Conservation (phyloP, 805 yeast genomes). For the Teunomyces cretensis region DNA sequence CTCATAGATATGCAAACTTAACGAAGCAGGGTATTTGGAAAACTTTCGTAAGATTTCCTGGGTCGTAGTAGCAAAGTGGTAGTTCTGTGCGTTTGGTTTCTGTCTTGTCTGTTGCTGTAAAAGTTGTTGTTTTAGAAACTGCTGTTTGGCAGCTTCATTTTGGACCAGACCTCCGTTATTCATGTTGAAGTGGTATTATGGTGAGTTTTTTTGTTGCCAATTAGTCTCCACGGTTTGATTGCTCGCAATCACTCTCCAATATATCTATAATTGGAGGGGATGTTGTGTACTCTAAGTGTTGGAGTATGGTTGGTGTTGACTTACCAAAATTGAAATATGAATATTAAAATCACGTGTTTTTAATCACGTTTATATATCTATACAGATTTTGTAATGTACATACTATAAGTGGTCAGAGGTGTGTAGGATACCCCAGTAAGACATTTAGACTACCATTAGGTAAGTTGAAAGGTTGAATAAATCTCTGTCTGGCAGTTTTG, state of each 20-base stretch:
- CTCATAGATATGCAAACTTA: constrained; percentile 88
- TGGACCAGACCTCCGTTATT: constrained; percentile 2
- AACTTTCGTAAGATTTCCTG: constrained; percentile 76
- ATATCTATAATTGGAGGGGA: neutral
- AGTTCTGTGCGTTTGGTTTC: constrained; percentile 30
- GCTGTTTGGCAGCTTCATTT: constrained; percentile 22
- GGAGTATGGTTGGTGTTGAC: neutral
- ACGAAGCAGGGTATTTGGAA: constrained; percentile 72
- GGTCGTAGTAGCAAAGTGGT: constrained; percentile 67
- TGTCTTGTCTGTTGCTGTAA: constrained; percentile 19
- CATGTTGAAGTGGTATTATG: neutral
- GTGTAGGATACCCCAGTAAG: no score
- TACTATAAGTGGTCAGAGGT: no score
- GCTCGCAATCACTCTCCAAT: neutral
- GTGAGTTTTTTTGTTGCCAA: neutral
- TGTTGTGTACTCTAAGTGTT: neutral
- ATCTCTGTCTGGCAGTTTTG: no score
- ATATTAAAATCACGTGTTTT: neutral
- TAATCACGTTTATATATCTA: neutral
- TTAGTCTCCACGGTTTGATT: neutral
- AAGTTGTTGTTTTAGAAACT: constrained; percentile 20
- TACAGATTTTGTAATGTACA: neutral
- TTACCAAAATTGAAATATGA: neutral
- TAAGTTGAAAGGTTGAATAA: no score
- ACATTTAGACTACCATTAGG: no score